phyloP scores from a whole-genome alignment of 345 rosid genomes.

The Sonneratia caseolaris region DNA sequence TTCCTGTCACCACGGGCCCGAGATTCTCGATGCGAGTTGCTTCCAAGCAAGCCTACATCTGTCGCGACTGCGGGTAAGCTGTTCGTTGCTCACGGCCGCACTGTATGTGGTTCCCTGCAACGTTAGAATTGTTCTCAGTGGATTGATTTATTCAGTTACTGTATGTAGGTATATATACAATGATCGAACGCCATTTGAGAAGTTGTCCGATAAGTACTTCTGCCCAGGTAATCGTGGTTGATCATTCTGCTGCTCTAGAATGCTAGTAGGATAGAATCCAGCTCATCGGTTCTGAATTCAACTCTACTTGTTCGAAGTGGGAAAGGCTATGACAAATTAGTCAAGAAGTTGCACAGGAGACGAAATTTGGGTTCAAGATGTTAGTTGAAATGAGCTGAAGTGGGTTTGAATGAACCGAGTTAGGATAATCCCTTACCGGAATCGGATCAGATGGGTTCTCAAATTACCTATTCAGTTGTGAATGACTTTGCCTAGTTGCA shows the following conservation, averaged over 20 bases:
- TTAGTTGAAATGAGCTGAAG: background rate
- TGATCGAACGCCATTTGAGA: constrained; percentile 84
- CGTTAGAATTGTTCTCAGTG: background rate
- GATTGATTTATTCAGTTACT: background rate
- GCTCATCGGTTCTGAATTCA: background rate
- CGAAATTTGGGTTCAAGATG: background rate
- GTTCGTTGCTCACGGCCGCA: background rate
- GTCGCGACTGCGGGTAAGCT: constrained; percentile 88
- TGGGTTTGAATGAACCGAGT: background rate
- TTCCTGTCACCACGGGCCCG: constrained; percentile 27
- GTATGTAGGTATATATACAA: constrained; percentile 66
- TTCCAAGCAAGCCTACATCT: constrained; percentile 78
- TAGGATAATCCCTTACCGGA: background rate
- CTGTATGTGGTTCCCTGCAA: background rate
- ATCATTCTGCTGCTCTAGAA: background rate
- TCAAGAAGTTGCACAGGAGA: background rate
- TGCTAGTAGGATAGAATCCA: background rate
- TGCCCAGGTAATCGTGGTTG: constrained; percentile 51
- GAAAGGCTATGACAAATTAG: too few relatives aligned
- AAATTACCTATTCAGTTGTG: background rate
- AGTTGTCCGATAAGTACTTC: constrained; percentile 60
- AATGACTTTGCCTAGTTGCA: background rate
- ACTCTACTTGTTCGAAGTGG: background rate
- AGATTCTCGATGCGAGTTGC: constrained; percentile 71
- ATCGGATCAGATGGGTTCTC: background rate